These are phyloP conservation scores for Brassica cretica DNA, from an alignment of 345 rosid species.

Conservation along the genomic window DNA sequence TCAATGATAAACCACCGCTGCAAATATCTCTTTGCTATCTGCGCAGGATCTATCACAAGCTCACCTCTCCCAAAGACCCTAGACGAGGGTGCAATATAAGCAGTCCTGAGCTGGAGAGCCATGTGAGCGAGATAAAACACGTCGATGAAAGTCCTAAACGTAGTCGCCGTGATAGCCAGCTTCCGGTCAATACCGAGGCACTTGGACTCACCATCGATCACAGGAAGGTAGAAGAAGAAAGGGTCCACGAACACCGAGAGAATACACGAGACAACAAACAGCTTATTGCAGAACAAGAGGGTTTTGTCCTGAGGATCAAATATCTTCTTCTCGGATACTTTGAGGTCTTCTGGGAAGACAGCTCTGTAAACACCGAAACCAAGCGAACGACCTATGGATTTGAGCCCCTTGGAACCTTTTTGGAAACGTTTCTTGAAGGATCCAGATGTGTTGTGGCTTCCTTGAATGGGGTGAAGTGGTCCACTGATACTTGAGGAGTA, in stretches of 20 bases:
- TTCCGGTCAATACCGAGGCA: slow-evolving; percentile 78
- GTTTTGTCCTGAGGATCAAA: slow-evolving; percentile 93
- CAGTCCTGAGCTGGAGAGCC: slow-evolving; percentile 92
- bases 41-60: slow-evolving; percentile 86
- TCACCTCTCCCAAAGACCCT: slow-evolving; percentile 96
- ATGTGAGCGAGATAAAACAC: slow-evolving; percentile 83
- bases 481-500: slow-evolving; percentile 69
- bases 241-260: slow-evolving; percentile 88
- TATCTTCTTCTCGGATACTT: slow-evolving; percentile 78
- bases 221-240: slow-evolving; percentile 85
- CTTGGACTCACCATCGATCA: slow-evolving; percentile 46
- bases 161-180: slow-evolving; percentile 69
- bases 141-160: slow-evolving; percentile 72
- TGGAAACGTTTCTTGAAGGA: slow-evolving; percentile 78
- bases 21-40: slow-evolving; percentile 88
- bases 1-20: slow-evolving; percentile 69
- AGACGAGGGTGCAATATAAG: slow-evolving; percentile 93
- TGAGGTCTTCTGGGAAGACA: slow-evolving; percentile 95
- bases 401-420: slow-evolving; percentile 90
- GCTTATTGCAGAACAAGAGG: slow-evolving; percentile 72
- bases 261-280: slow-evolving; percentile 75
- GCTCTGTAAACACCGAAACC: slow-evolving; percentile 89
- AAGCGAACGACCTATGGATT: slow-evolving; percentile 90
- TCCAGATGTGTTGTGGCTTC: slow-evolving; percentile 53
- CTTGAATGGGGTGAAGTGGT: slow-evolving; percentile 48